Percentiles rank a stretch among this genome's conserved stretches.
Evolutionary conservation across 2,329 filamentous ascomycete species (phyloP).

Genomic region (Chaetomiaceae sp.): DNA sequence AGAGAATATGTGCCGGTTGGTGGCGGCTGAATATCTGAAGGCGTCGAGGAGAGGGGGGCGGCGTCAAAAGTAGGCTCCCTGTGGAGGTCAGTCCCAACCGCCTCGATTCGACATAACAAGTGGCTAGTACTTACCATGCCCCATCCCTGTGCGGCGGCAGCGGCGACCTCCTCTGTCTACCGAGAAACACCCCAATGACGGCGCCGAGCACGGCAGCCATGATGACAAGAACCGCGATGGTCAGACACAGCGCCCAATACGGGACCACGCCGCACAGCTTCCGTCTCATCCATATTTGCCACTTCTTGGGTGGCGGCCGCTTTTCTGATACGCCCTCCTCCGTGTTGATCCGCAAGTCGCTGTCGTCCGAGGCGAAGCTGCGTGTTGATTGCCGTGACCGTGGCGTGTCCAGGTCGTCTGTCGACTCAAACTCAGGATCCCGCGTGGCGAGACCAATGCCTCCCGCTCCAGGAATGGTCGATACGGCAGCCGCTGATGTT

Average conservation of each 20-base stretch:
- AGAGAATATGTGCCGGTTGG: conserved; percentile 51
- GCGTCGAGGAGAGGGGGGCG: conserved; percentile 45
- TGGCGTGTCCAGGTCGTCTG: conserved; percentile 47
- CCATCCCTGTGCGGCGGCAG: conserved; percentile 16
- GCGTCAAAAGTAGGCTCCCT: conserved; percentile 36
- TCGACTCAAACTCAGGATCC: conserved; percentile 57
- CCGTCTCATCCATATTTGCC: conserved; percentile 48
- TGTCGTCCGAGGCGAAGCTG: conserved; percentile 45
- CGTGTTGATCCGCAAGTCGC: conserved; percentile 49
- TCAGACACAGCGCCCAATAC: conserved; percentile 53
- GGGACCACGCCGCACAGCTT: conserved; percentile 53
- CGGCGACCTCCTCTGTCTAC: conserved; percentile 28
- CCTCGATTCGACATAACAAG: background rate
- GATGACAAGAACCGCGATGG: conserved; percentile 43
- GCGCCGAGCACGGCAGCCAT: conserved; percentile 52
- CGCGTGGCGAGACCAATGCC: conserved; percentile 55
- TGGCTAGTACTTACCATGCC: conserved; percentile 22
- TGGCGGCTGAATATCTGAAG: conserved; percentile 46
- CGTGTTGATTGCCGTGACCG: conserved; percentile 46
- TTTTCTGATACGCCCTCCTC: conserved; percentile 45
- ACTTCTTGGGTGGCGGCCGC: conserved; percentile 39
- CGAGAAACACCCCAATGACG: conserved; percentile 45
- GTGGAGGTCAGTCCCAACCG: conserved; percentile 5
- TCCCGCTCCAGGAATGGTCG: conserved; percentile 48
- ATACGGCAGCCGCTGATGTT: conserved; percentile 12